phyloP scores from a whole-genome alignment of 345 rosid genomes.

The Pelargonium nanum region DNA sequence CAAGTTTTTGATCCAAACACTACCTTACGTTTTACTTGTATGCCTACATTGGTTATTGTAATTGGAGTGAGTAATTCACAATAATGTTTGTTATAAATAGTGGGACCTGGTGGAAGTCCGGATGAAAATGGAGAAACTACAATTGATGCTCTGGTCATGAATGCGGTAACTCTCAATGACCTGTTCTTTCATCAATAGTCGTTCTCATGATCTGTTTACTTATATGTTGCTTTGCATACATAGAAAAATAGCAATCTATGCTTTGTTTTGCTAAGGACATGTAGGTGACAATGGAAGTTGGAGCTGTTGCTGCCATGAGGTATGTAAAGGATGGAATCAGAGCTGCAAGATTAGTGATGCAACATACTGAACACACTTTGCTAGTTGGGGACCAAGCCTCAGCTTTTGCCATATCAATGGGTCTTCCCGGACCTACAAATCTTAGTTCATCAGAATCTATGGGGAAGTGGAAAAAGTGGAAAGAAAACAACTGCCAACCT shows the following conservation, averaged over 20 bases:
- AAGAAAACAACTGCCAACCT: constrained; percentile 55
- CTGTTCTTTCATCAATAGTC: not conserved
- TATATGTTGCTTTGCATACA: constrained; percentile 3
- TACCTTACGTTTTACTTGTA: no score
- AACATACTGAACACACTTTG: constrained; percentile 64
- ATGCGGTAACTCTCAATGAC: constrained; percentile 50
- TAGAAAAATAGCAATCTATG: constrained; percentile 10
- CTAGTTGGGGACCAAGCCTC: constrained; percentile 82
- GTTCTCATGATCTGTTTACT: not conserved
- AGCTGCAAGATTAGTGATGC: constrained; percentile 85
- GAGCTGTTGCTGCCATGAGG: constrained; percentile 97
- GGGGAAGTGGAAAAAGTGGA: constrained; percentile 78
- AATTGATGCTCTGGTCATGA: constrained; percentile 84
- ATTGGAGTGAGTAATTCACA: not conserved
- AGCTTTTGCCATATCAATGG: constrained; percentile 83
- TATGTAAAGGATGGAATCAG: constrained; percentile 83
- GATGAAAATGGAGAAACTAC: constrained; percentile 92
- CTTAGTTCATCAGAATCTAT: constrained; percentile 70
- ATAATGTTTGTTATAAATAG: constrained; percentile 26
- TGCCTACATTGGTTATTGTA: no score
- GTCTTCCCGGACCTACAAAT: constrained; percentile 79
- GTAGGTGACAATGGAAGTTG: constrained; percentile 96
- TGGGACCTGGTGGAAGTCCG: constrained; percentile 98
- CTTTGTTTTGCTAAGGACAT: constrained; percentile 34
- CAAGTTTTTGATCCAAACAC: no score